phyloP scores from a whole-genome alignment of 495 filamentous ascomycete species.

The Penicillium dipodomyicola region DNA sequence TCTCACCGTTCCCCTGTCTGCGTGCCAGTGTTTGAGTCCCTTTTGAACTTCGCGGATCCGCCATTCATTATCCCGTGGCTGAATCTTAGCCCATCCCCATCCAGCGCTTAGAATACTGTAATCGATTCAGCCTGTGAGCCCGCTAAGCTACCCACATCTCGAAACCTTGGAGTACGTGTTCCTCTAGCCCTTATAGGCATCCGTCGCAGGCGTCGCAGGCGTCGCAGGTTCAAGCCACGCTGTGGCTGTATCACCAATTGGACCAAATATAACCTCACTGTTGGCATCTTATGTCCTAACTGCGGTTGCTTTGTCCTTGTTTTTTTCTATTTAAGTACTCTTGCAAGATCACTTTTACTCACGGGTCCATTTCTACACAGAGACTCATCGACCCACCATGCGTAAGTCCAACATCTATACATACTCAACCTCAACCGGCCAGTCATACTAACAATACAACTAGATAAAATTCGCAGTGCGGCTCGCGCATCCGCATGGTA shows the following conservation, averaged over 20 bases:
- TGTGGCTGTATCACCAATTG: neutral
- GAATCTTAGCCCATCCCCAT: neutral
- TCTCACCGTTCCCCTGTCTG: constrained; percentile 1
- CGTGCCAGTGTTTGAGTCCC: neutral
- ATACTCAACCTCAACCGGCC: neutral
- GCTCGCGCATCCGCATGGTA: constrained; percentile 50
- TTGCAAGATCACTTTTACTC: neutral
- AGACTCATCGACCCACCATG: neutral
- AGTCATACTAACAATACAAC: constrained; percentile 5
- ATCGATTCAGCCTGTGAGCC: neutral
- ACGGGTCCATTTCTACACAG: neutral
- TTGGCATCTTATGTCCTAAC: neutral
- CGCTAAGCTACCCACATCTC: neutral
- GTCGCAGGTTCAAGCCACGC: constrained; percentile 4
- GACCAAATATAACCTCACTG: neutral
- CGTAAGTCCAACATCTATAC: constrained; percentile 1
- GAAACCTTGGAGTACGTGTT: constrained; percentile 6
- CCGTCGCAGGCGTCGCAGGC: neutral
- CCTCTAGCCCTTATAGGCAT: constrained; percentile 4
- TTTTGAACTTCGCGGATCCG: constrained; percentile 2
- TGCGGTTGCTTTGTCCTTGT: neutral
- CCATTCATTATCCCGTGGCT: constrained; percentile 7
- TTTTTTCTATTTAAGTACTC: neutral
- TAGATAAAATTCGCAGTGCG: constrained; percentile 47
- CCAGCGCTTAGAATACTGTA: neutral